These are phyloP conservation scores for Plantago lanceolata DNA, from an alignment of 305 asterid species.

Conservation along the genomic window DNA sequence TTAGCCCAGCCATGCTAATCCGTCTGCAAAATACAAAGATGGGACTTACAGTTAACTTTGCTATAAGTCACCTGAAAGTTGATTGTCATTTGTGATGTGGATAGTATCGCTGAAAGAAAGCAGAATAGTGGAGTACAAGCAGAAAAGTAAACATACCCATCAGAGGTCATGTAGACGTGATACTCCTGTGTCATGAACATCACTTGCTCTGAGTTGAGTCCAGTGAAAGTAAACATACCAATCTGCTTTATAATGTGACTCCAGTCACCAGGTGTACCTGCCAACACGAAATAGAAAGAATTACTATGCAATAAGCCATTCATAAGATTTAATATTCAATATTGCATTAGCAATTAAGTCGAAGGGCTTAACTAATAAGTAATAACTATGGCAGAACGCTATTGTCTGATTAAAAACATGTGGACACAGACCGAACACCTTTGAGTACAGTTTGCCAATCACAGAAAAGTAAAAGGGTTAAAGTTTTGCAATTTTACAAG, in stretches of 20 bases:
- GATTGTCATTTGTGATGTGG: not conserved
- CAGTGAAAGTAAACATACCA: conserved; percentile 84
- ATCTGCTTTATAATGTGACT: conserved; percentile 78
- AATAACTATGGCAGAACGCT: too few relatives aligned
- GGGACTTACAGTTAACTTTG: not conserved
- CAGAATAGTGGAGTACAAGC: not conserved
- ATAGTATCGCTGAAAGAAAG: too few relatives aligned
- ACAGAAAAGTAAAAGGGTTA: too few relatives aligned
- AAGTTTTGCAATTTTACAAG: too few relatives aligned
- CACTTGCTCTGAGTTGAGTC: conserved; percentile 60
- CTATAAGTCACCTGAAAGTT: not conserved
- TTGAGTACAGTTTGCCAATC: too few relatives aligned
- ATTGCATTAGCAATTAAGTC: not conserved
- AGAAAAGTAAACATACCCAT: conserved; percentile 41
- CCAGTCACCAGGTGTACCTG: conserved; percentile 91
- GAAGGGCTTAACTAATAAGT: too few relatives aligned
- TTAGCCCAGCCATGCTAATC: conserved; percentile 86
- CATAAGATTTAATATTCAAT: not conserved
- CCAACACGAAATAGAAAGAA: conserved; percentile 7
- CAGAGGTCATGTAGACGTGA: conserved; percentile 84
- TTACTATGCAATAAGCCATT: not conserved
- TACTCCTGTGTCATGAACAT: conserved; percentile 68
- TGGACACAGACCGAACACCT: too few relatives aligned
- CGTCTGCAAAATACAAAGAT: conserved; percentile 42
- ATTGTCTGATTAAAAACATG: too few relatives aligned